These are phyloP conservation scores for Myxozyma nipponensis DNA, from an alignment of 805 yeast species.

Conservation along the genomic window DNA sequence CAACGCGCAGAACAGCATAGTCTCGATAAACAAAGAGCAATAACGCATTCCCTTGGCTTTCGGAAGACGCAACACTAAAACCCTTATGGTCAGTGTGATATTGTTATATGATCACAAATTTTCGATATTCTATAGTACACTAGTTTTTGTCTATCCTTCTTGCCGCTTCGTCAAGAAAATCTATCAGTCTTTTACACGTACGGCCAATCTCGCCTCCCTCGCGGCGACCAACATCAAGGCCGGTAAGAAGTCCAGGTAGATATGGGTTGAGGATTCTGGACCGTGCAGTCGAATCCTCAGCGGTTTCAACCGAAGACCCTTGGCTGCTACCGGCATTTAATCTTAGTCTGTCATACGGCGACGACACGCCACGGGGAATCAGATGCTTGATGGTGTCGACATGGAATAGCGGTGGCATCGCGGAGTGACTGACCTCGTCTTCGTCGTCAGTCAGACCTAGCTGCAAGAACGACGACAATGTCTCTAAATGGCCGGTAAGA, in stretches of 20 bases:
- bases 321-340: constrained; percentile 47
- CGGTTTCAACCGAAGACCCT: constrained; percentile 42
- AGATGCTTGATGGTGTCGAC: constrained; percentile 51
- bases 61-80: too few relatives aligned
- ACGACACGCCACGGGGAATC: constrained; percentile 49
- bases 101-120: too few relatives aligned
- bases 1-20: too few relatives aligned
- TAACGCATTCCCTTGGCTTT: too few relatives aligned
- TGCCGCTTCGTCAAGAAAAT: constrained; percentile 15
- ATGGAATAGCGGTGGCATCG: constrained; percentile 39
- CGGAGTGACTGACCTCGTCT: constrained; percentile 24
- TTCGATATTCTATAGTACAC: too few relatives aligned
- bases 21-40: too few relatives aligned
- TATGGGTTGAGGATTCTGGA: constrained; percentile 52
- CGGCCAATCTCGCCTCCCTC: constrained; percentile 75
- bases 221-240: constrained; percentile 49
- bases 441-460: constrained; percentile 38
- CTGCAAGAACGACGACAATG: constrained; percentile 44
- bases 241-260: constrained; percentile 46
- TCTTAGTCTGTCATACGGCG: constrained; percentile 62
- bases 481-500: constrained; percentile 37
- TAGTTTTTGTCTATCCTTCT: too few relatives aligned
- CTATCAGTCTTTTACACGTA: constrained; percentile 17
- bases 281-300: constrained; percentile 62
- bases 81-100: too few relatives aligned